These are phyloP conservation scores for Spinacia oleracea DNA, from an alignment of 179 eudicot genomes.

Conservation along the genomic window DNA sequence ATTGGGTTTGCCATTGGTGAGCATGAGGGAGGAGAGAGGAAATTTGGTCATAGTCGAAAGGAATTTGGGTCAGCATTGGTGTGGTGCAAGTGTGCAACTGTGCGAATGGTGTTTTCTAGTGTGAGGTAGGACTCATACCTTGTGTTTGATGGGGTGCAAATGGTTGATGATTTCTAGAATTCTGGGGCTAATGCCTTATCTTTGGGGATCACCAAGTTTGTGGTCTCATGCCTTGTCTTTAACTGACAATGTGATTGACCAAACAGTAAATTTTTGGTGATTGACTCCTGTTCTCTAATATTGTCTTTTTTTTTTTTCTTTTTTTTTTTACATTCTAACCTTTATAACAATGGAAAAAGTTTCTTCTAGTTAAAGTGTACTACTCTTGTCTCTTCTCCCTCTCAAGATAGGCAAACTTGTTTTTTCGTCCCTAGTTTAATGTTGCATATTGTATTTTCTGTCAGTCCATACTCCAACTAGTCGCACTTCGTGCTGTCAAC, in stretches of 20 bases:
- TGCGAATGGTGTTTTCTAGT: not conserved
- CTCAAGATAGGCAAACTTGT: not conserved
- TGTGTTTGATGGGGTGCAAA: too few species aligned
- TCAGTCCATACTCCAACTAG: not conserved
- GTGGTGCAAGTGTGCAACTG: not conserved
- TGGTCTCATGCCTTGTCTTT: not conserved
- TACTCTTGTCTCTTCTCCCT: not conserved
- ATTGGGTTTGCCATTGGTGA: not conserved
- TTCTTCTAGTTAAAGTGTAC: not conserved
- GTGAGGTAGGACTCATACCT: not conserved
- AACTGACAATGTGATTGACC: not conserved
- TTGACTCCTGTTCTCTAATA: not conserved
- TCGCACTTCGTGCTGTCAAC: not conserved
- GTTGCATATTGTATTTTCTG: not conserved
- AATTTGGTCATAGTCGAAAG: not conserved
- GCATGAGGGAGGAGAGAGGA: not conserved
- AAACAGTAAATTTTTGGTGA: too few species aligned
- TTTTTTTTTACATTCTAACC: not conserved
- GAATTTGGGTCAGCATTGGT: not conserved
- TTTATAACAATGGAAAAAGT: too few species aligned
- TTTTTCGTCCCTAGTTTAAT: too few species aligned
- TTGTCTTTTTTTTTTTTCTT: too few species aligned
- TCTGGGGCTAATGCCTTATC: too few species aligned
- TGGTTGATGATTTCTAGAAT: too few species aligned
- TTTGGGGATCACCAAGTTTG: not conserved